Base-by-base conservation (phyloP, 2,329 filamentous ascomycete genomes). In the Aureobasidium melanogenum region DNA sequence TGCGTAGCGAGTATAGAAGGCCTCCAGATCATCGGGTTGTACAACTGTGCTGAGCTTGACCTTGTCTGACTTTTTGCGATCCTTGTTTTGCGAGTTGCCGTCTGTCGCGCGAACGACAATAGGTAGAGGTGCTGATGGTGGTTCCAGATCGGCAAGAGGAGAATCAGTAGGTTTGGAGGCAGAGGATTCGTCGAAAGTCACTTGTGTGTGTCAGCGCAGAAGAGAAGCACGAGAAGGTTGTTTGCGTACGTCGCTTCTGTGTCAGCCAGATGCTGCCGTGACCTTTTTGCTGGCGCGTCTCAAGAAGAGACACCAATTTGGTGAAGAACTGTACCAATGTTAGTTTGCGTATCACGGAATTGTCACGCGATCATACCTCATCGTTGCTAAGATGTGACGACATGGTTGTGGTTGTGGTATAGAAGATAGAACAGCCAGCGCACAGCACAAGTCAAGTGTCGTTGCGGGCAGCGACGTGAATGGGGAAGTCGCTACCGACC, bases 11-110 rank as follows among this genome's bases (percentile, higher is more conserved):
- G 79, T 77, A 73, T 91, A 99, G 71, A 99, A 99, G 0, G 74
- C 78, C 59, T 95, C 91, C 12, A 97, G 73, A 5, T 88, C 84
- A 62, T 87, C 84, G 0, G 88, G 84, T 60, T 88, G 81, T 0
- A 97, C 91, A 0, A 96, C 75, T 0, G 94, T 97, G 2, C 89
- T 90, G 28, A 97, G 72, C 74, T 92, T 96, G 66, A 89, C 75
- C 68, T 84, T 86, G 66, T 87, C 86, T 43, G 78, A 73, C 60
- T 81, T 80, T 64, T 81, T 79, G 64, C 75, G 78, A 54, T 80
- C 70, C 63, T 72, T 71, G n/a, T 73, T 75, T 50, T 69, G 67
- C n/a, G 67, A 66, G 59, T 74, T 89, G 68, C 89, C 91, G 73
- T 97, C 90, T 36, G 88, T 88, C 15, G 91, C 93, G 63, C 91